Evolutionary conservation across 768 basidiomycete species (phyloP), one percentile per base, ranked within the genome.

Genomic region (Leccinum aurantiacum): DNA sequence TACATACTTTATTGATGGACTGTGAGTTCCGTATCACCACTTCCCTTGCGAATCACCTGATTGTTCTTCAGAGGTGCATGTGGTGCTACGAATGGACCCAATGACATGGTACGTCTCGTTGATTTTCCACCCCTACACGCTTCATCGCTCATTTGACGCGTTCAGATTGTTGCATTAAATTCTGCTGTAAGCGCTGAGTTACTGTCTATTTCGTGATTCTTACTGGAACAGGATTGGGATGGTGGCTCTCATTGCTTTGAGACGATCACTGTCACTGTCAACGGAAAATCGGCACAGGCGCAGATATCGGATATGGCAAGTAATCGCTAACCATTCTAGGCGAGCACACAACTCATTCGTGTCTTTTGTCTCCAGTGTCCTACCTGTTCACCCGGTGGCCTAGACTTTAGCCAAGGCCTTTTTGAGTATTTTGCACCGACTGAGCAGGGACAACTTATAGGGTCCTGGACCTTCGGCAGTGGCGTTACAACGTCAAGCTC

Each of bases 401-500:
- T 86, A 19, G 84, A 85, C 66, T 63, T 84, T 19, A 79, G 78
- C 7, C 63, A 68, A 1, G 76, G 75, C 15, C 77, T 86, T n/a
- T 84, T 84, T 65, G 4, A 67, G 3, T 70, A 67, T 64, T 78
- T 84, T 57, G 81, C 71, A 1, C 60, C 71, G 22, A 51, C 69
- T 13, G 54, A 48, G 15, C 56, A 63, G 6, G 82, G 82, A 37
- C 69, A 75, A 14, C 56, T 83, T 22, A 58, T 69, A 25, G 78
- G 79, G 2, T 61, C 64, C 3, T 85, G 84, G 83, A 60, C 55
- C 14, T 78, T 72, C 54, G 72, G 74, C 17, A 69, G 58, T 19
- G 67, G 58, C 7, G 60, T 62, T n/a, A 31, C 68, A 7, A 53
- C 61, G 2, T 58, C 71, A 49, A 71, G 65, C 53, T 63, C 69